These are phyloP conservation scores for Yamadazyma phyllophila DNA, from an alignment of 805 yeast species.

Conservation along the genomic window DNA sequence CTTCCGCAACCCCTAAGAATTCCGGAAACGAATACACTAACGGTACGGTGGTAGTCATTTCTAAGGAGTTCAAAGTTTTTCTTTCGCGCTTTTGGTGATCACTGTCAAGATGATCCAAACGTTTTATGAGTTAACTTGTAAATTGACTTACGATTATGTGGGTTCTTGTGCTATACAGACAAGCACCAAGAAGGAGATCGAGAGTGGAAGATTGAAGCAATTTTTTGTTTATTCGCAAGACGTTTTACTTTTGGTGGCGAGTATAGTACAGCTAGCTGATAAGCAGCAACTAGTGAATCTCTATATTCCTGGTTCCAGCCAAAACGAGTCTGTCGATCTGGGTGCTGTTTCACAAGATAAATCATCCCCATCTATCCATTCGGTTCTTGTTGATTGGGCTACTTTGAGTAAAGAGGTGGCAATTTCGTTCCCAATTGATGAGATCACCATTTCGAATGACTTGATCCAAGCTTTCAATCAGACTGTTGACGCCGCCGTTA, in stretches of 20 bases:
- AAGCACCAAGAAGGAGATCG: constrained; percentile 3
- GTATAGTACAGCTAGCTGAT: constrained; percentile 9
- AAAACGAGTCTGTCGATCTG: no score
- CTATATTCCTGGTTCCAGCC: constrained; percentile 5
- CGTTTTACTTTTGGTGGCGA: constrained; percentile 11
- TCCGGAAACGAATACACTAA: constrained; percentile 90
- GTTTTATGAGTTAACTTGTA: constrained; percentile 22
- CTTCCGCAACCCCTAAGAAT: constrained; percentile 87
- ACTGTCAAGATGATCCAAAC: constrained; percentile 14
- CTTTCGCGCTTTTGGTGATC: background rate
- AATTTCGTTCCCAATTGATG: constrained; percentile 23
- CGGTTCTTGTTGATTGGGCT: constrained; percentile 24
- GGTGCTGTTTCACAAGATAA: constrained; percentile 2
- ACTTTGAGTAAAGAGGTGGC: constrained; percentile 10
- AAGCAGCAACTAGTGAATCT: constrained; percentile 6
- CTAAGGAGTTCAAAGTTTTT: background rate
- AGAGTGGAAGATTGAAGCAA: constrained; percentile 6
- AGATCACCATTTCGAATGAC: constrained; percentile 18
- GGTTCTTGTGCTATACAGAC: constrained; percentile 10
- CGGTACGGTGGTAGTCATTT: constrained; percentile 94
- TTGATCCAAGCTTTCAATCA: constrained; percentile 21
- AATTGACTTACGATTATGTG: constrained; percentile 21
- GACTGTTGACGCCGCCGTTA: constrained; percentile 1
- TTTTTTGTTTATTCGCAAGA: constrained; percentile 9
- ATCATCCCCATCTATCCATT: background rate